phyloP scores from a whole-genome alignment of 129 eudicot species.

The Smallanthus sonchifolius region DNA sequence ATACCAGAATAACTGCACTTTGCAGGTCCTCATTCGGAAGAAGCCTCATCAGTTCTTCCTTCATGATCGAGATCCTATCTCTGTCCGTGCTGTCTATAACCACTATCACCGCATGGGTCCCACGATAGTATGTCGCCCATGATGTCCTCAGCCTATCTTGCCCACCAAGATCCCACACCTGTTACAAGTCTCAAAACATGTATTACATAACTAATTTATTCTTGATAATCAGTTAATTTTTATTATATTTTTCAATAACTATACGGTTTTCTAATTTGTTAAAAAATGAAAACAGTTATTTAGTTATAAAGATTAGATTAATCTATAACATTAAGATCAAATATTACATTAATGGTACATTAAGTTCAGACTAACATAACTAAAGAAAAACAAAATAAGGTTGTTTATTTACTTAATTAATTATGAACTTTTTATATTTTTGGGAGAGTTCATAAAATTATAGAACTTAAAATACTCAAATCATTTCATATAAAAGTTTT shows the following conservation, averaged over 20 bases:
- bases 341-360: not conserved
- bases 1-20: conserved; percentile 66
- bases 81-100: conserved; percentile 95
- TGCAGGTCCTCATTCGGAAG: conserved; percentile 89
- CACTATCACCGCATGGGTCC: conserved; percentile 83
- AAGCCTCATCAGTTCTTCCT: conserved; percentile 73
- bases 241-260: not conserved
- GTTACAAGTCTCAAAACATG: conserved; percentile 7
- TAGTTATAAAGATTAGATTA: not conserved
- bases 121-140: conserved; percentile 92
- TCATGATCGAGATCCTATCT: conserved; percentile 77
- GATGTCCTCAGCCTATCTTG: conserved; percentile 89
- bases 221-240: not conserved
- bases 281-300: not conserved
- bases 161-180: conserved; percentile 98
- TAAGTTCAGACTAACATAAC: not conserved
- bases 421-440: not conserved
- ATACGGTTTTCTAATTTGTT: not conserved
- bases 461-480: not conserved
- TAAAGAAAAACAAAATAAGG: not conserved
- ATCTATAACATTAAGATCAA: not conserved
- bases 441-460: not conserved
- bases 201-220: not conserved
- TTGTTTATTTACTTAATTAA: not conserved
- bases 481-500: not conserved